phyloP scores from a whole-genome alignment of 1,284 basidiomycete genomes.

The Pulveroboletus sp. region DNA sequence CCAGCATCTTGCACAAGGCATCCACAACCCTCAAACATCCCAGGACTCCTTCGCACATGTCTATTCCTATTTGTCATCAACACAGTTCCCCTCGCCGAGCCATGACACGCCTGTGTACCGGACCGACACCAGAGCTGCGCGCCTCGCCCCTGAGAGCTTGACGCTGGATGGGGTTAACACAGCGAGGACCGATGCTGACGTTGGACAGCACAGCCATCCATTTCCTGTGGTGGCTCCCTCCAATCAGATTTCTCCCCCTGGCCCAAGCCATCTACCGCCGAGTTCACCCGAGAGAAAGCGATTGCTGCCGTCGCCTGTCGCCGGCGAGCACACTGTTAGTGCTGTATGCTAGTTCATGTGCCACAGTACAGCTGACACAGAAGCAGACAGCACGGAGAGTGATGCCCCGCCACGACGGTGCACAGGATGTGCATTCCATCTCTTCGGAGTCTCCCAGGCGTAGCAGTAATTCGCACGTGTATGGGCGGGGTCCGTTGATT shows the following conservation, averaged over 20 bases:
- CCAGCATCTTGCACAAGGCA: neutral
- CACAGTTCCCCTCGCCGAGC: neutral
- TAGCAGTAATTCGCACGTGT: neutral
- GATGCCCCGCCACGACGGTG: conserved; percentile 15
- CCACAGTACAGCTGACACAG: conserved; percentile 22
- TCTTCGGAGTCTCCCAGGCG: conserved; percentile 5
- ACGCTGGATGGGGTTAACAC: conserved; percentile 4
- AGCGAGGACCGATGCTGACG: neutral
- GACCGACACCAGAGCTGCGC: neutral
- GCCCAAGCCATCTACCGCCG: conserved; percentile 16
- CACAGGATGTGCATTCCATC: conserved; percentile 13
- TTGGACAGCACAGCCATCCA: conserved; percentile 21
- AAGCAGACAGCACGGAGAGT: conserved; percentile 24
- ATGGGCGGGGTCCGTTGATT: conserved; percentile 23
- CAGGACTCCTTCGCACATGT: neutral
- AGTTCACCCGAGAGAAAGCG: conserved; percentile 28
- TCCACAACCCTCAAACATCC: neutral
- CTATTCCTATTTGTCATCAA: neutral
- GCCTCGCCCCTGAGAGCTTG: neutral
- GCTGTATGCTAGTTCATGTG: conserved; percentile 4
- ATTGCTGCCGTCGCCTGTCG: conserved; percentile 6
- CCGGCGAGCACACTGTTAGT: conserved; percentile 24
- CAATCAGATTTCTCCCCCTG: conserved; percentile 5
- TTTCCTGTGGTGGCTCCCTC: conserved; percentile 19
- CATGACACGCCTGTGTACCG: neutral